Conservation (phyloP, 192 early-diverging fungal species). For the Kappamyces sp. region DNA sequence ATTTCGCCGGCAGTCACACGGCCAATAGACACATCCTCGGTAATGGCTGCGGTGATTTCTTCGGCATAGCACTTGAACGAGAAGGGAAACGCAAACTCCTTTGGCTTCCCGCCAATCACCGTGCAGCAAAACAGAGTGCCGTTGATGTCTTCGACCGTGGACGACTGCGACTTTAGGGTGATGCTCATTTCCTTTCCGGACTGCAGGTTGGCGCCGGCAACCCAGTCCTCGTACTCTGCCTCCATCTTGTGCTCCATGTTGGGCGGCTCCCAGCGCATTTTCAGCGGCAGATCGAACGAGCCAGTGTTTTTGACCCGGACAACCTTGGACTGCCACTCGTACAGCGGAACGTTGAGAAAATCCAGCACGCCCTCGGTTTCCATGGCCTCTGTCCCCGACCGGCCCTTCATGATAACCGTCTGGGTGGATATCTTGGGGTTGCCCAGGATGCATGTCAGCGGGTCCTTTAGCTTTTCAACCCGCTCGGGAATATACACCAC, state of each 20-base stretch:
- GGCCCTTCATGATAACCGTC: slow-evolving; percentile 28
- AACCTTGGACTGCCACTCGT: slow-evolving; percentile 32
- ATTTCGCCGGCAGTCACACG: slow-evolving; percentile 46
- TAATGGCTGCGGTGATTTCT: slow-evolving; percentile 40
- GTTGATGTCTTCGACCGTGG: slow-evolving; percentile 4
- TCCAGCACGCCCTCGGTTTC: slow-evolving; percentile 29
- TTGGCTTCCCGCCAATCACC: slow-evolving; percentile 31
- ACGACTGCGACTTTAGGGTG: slow-evolving; percentile 24
- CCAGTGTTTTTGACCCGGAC: slow-evolving; percentile 42
- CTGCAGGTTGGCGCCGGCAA: slow-evolving; percentile 15
- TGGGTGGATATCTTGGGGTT: slow-evolving; percentile 21
- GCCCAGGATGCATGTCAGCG: slow-evolving; percentile 21
- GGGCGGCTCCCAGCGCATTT: slow-evolving; percentile 22
- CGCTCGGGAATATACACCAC: slow-evolving; percentile 17
- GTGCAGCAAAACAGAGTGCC: slow-evolving; percentile 35
- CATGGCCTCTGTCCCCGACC: slow-evolving; percentile 38
- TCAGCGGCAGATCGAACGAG: slow-evolving; percentile 40
- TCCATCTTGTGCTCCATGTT: slow-evolving; percentile 12
- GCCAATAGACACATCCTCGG: slow-evolving; percentile 41
- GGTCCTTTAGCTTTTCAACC: slow-evolving; percentile 38
- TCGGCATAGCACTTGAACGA: slow-evolving; percentile 43
- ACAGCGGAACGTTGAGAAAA: slow-evolving; percentile 44
- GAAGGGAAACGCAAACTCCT: slow-evolving; percentile 24
- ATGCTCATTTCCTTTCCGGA: slow-evolving; percentile 20
- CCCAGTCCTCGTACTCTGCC: slow-evolving; percentile 15